Evolutionary conservation across 163 green algal genomes (phyloP).

Genomic region (Scenedesmus sp.): DNA sequence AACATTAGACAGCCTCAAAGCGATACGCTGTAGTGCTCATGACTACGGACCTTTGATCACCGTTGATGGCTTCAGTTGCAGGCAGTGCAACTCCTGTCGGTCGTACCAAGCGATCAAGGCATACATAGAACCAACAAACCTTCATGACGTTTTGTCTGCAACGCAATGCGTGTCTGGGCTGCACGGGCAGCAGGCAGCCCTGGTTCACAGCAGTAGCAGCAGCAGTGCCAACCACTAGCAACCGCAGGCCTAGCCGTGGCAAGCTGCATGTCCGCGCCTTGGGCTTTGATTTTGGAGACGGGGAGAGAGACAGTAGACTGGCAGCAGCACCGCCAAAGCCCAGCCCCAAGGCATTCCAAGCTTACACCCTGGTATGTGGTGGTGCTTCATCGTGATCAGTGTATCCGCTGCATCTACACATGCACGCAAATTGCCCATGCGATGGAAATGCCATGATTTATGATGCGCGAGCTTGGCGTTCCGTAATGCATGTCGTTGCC

Average conservation of each 20-base stretch:
- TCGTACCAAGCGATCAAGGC: neutral
- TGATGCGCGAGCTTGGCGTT: too few species aligned
- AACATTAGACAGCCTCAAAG: neutral
- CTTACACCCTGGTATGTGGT: constrained; percentile 32
- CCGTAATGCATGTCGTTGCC: too few species aligned
- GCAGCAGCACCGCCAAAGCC: constrained; percentile 8
- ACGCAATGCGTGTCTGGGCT: neutral
- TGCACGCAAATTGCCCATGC: neutral
- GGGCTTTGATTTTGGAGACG: constrained; percentile 55
- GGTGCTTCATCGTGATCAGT: neutral
- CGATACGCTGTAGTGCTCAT: neutral
- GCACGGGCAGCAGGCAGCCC: neutral
- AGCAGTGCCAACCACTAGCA: constrained; percentile 6
- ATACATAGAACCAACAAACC: neutral
- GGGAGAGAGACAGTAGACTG: constrained; percentile 20
- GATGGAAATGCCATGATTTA: too few species aligned
- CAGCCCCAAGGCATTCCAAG: constrained; percentile 38
- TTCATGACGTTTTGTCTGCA: neutral
- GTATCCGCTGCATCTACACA: neutral
- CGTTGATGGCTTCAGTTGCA: neutral
- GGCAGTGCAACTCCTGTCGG: neutral
- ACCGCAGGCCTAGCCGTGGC: neutral
- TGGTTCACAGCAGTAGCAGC: constrained; percentile 12
- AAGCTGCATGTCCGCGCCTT: constrained; percentile 9
- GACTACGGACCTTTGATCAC: neutral